Conservation (phyloP, 805 yeast species). For the Kazachstania martiniae region DNA sequence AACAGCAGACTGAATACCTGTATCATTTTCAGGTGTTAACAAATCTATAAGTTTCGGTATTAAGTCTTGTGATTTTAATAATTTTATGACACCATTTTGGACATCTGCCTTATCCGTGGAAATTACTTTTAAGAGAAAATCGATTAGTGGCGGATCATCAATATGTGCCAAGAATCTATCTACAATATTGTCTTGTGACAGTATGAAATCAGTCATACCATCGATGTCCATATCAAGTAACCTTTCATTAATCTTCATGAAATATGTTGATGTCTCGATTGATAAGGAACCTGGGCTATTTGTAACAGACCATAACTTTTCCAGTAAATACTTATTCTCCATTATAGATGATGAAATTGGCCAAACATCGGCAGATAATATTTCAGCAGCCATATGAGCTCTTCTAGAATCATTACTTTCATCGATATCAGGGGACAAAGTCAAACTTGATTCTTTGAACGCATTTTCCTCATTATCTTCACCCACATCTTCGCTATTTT, state of each 20-base stretch:
- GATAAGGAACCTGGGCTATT: slow-evolving; percentile 59
- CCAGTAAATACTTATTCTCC: slow-evolving; percentile 56
- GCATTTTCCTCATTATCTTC: slow-evolving; percentile 16
- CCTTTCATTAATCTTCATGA: slow-evolving; percentile 86
- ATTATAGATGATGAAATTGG: slow-evolving; percentile 82
- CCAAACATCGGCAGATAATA: slow-evolving; percentile 88
- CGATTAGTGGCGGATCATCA: slow-evolving; percentile 91
- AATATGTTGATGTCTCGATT: slow-evolving; percentile 71
- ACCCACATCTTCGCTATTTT: slow-evolving; percentile 17
- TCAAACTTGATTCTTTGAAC: slow-evolving; percentile 8
- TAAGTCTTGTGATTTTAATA: slow-evolving; percentile 59
- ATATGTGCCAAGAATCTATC: slow-evolving; percentile 75
- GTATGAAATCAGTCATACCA: slow-evolving; percentile 60
- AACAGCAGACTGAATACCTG: slow-evolving; percentile 81
- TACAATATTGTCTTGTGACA: slow-evolving; percentile 59
- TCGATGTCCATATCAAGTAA: slow-evolving; percentile 80
- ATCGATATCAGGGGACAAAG: slow-evolving; percentile 27
- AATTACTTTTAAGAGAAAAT: slow-evolving; percentile 75
- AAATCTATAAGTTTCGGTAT: slow-evolving; percentile 63
- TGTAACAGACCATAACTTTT: slow-evolving; percentile 68
- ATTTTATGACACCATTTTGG: slow-evolving; percentile 78
- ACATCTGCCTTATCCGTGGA: slow-evolving; percentile 87
- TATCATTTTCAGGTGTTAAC: slow-evolving; percentile 54
- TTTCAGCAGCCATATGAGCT: slow-evolving; percentile 76
- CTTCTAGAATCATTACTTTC: slow-evolving; percentile 31